phyloP scores from a whole-genome alignment of 2,329 filamentous ascomycete genomes.

The Colletotrichum nymphaeae region DNA sequence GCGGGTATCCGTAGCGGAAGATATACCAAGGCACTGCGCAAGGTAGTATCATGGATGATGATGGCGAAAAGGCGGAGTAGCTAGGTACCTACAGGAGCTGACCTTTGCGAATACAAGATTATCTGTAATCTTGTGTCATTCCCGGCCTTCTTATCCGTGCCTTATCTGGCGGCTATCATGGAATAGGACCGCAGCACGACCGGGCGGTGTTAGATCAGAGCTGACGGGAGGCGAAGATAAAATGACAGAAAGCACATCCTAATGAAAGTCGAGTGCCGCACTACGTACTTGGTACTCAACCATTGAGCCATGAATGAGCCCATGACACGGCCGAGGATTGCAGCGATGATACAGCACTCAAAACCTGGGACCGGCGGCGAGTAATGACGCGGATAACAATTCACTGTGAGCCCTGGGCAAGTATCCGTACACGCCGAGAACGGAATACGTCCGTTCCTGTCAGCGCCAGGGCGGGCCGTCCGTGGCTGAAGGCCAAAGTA shows the following conservation, averaged over 20 bases:
- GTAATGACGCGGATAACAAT: slow-evolving; percentile 27
- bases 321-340: slow-evolving; percentile 12
- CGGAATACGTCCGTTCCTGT: neutral
- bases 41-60: neutral
- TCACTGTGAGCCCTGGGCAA: neutral
- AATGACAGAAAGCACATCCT: neutral
- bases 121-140: neutral
- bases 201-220: neutral
- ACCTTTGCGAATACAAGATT: neutral
- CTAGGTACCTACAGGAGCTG: too few relatives aligned
- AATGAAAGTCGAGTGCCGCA: too few relatives aligned
- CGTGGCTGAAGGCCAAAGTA: neutral
- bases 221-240: neutral
- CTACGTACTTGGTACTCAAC: too few relatives aligned
- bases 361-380: slow-evolving; percentile 19
- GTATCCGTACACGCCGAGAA: neutral
- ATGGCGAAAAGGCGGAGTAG: neutral
- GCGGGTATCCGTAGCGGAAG: neutral
- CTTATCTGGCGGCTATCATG: neutral
- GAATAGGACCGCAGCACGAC: neutral
- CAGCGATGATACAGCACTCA: slow-evolving; percentile 18
- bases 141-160: neutral
- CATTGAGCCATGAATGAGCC: neutral
- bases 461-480: neutral
- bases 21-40: neutral